These are phyloP conservation scores for Plantago elongata DNA, from an alignment of 257 asterid genomes.

Conservation along the genomic window DNA sequence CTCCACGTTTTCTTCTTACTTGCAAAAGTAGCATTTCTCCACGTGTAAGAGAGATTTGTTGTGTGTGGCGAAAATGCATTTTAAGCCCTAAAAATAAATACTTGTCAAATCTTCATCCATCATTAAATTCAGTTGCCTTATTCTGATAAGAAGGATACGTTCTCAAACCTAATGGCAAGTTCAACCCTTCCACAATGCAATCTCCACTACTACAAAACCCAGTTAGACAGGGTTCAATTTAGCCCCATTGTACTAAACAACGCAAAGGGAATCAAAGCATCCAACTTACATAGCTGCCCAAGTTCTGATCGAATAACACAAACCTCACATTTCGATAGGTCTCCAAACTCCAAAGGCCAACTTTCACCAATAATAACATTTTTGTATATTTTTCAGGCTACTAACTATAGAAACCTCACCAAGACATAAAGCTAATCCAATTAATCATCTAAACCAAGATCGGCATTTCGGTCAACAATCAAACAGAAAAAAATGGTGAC, in stretches of 20 bases:
- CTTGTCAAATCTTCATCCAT: too few relatives aligned
- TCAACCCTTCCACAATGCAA: not conserved
- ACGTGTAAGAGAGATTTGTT: conserved; percentile 1
- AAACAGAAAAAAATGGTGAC: not conserved
- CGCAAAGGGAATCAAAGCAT: too few relatives aligned
- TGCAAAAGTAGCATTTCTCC: not conserved
- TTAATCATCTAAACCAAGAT: not conserved
- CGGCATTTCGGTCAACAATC: not conserved
- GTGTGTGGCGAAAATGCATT: not conserved
- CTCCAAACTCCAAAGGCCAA: not conserved
- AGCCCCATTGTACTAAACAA: too few relatives aligned
- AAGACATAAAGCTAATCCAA: conserved; percentile 9
- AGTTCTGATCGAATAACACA: too few relatives aligned
- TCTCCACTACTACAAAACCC: not conserved
- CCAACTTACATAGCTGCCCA: too few relatives aligned
- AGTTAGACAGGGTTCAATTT: too few relatives aligned
- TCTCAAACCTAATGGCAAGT: not conserved
- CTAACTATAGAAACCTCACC: not conserved
- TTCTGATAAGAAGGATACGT: not conserved
- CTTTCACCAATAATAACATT: not conserved
- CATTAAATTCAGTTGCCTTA: not conserved
- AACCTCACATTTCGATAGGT: not conserved
- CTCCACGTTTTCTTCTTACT: not conserved
- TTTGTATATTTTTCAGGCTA: too few relatives aligned
- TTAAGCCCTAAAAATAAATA: not conserved